Evolutionary conservation across 176 grass and related monocot species (phyloP).

Genomic region (Triticum turgidum): DNA sequence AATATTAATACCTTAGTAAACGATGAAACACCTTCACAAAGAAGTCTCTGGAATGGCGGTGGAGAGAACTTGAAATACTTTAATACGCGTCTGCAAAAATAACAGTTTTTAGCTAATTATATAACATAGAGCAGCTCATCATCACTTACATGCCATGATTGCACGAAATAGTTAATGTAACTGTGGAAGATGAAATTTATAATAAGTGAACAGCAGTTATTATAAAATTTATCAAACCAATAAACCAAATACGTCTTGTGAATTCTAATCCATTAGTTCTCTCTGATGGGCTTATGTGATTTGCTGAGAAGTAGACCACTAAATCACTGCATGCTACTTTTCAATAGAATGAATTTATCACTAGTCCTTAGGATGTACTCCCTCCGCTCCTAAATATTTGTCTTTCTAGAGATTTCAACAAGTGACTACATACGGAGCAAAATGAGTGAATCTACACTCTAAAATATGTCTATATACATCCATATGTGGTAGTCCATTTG

Average conservation of each 20-base stretch:
- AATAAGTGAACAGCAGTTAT: not conserved
- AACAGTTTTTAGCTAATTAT: slow-evolving; percentile 21
- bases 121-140: not conserved
- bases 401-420: too few relatives aligned
- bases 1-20: slow-evolving; percentile 54
- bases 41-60: slow-evolving; percentile 69
- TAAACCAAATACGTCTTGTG: not conserved
- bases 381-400: too few relatives aligned
- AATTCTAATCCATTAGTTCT: slow-evolving; percentile 1
- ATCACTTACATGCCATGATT: not conserved
- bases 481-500: too few relatives aligned
- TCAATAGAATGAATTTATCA: not conserved
- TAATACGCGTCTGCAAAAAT: slow-evolving; percentile 54
- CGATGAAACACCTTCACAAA: slow-evolving; percentile 26
- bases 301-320: not conserved
- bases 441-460: too few relatives aligned
- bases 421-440: too few relatives aligned
- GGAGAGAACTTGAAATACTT: slow-evolving; percentile 81
- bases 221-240: slow-evolving; percentile 4
- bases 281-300: not conserved
- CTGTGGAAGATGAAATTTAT: slow-evolving; percentile 4
- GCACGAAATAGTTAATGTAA: not conserved
- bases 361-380: not conserved
- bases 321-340: not conserved
- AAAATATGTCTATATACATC: too few relatives aligned